phyloP scores from a whole-genome alignment of 192 early-diverging fungal genomes.

The Lobosporangium transversale region DNA sequence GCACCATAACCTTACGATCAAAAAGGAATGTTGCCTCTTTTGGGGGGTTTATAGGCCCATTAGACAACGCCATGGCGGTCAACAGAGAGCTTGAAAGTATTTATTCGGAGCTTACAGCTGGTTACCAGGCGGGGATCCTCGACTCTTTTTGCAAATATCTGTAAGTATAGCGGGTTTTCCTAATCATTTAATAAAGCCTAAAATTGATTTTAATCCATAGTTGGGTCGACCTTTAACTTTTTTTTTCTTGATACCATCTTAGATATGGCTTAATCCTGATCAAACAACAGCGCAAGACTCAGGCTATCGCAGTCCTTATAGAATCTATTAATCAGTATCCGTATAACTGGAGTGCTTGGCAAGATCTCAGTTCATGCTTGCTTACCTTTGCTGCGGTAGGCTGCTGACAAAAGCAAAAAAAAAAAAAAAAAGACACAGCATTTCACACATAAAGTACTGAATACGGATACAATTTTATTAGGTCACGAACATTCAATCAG shows the following conservation, averaged over 20 bases:
- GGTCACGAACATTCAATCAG: constrained; percentile 14
- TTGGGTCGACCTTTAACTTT: too few relatives aligned
- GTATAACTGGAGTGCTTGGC: constrained; percentile 95
- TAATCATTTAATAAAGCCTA: background rate
- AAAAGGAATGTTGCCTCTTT: too few relatives aligned
- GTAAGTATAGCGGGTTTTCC: constrained; percentile 39
- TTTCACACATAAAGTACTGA: too few relatives aligned
- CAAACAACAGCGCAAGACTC: constrained; percentile 47
- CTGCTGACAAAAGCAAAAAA: too few relatives aligned
- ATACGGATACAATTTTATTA: too few relatives aligned
- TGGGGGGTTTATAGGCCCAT: constrained; percentile 35
- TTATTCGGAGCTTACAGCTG: constrained; percentile 55
- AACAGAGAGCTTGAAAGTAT: constrained; percentile 62
- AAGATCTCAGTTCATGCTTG: constrained; percentile 71
- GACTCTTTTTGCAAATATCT: constrained; percentile 79
- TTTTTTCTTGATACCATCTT: too few relatives aligned
- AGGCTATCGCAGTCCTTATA: constrained; percentile 66
- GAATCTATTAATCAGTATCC: constrained; percentile 76
- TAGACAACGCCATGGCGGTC: constrained; percentile 54
- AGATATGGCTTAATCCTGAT: constrained; percentile 66
- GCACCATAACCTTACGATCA: too few relatives aligned
- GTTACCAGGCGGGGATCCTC: constrained; percentile 54
- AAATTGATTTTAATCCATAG: too few relatives aligned
- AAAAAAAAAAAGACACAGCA: too few relatives aligned
- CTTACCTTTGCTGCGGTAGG: constrained; percentile 51